phyloP scores from a whole-genome alignment of 2,329 filamentous ascomycete genomes.

The Aspergillus sp. region DNA sequence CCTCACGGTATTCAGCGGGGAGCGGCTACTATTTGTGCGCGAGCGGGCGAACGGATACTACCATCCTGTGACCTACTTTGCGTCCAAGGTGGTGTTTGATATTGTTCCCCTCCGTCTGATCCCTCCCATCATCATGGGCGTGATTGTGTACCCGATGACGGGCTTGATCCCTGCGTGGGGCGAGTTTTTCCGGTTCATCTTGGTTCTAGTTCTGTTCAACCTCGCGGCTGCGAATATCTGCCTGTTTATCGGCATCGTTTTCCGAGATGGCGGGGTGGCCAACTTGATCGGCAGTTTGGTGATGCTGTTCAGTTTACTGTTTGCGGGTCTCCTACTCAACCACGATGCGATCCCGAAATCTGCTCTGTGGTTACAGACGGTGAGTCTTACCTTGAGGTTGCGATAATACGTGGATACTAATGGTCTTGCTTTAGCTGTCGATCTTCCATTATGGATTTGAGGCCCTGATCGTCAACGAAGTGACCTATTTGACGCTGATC shows the following conservation, averaged over 20 bases:
- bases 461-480: slow-evolving; percentile 94
- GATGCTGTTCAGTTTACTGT: slow-evolving; percentile 95
- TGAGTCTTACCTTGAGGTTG: slow-evolving; percentile 40
- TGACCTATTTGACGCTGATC: slow-evolving; percentile 80
- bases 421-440: slow-evolving; percentile 59
- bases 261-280: slow-evolving; percentile 85
- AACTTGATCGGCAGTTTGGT: slow-evolving; percentile 92
- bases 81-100: slow-evolving; percentile 96
- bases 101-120: slow-evolving; percentile 92
- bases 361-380: slow-evolving; percentile 83
- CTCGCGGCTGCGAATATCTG: slow-evolving; percentile 90
- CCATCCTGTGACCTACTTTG: slow-evolving; percentile 87
- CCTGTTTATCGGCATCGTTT: slow-evolving; percentile 92
- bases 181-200: slow-evolving; percentile 87
- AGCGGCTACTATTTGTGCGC: slow-evolving; percentile 84
- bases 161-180: slow-evolving; percentile 77
- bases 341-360: slow-evolving; percentile 85
- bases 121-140: slow-evolving; percentile 89
- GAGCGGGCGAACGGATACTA: slow-evolving; percentile 98
- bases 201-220: slow-evolving; percentile 94
- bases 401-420: not conserved
- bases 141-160: slow-evolving; percentile 97
- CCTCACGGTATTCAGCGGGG: slow-evolving; percentile 86
- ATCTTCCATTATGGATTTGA: slow-evolving; percentile 99
- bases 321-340: slow-evolving; percentile 90